Conservation (phyloP, 2,329 filamentous ascomycete species). For the Leptoxyphium fumago region DNA sequence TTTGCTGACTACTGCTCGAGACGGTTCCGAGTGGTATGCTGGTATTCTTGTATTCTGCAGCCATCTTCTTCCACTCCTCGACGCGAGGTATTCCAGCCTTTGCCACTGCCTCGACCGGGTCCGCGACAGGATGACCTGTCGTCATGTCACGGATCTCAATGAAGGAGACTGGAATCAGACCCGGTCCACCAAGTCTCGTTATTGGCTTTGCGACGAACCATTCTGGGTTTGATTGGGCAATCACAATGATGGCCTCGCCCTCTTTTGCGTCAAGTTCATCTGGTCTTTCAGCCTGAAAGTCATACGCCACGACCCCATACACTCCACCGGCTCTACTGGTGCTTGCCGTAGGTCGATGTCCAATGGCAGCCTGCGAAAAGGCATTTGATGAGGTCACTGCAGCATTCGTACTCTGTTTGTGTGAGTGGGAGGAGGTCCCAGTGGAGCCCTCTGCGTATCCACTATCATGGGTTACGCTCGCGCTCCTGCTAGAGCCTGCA, state of each 20-base stretch:
- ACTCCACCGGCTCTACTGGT: slow-evolving; percentile 50
- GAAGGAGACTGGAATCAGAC: slow-evolving; percentile 89
- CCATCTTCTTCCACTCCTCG: slow-evolving; percentile 99
- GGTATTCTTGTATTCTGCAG: slow-evolving; percentile 96
- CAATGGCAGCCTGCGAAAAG: slow-evolving; percentile 18
- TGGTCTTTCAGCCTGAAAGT: slow-evolving; percentile 87
- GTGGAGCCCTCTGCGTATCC: slow-evolving; percentile 55
- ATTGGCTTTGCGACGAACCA: slow-evolving; percentile 99
- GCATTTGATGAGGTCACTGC: slow-evolving; percentile 4
- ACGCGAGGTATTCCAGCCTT: slow-evolving; percentile 85
- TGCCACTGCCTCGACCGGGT: slow-evolving; percentile 72
- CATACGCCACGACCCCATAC: slow-evolving; percentile 92
- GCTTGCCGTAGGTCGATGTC: slow-evolving; percentile 21
- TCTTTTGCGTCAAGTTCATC: slow-evolving; percentile 92
- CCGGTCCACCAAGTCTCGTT: slow-evolving; percentile 83
- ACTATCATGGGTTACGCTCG: slow-evolving; percentile 65
- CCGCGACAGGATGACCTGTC: slow-evolving; percentile 64
- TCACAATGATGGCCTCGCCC: slow-evolving; percentile 93
- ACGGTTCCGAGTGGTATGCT: slow-evolving; percentile 89
- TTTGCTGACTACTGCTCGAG: slow-evolving; percentile 25
- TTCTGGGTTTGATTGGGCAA: slow-evolving; percentile 94
- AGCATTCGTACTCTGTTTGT: background rate
- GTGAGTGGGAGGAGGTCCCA: background rate
- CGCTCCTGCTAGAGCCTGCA: slow-evolving; percentile 31
- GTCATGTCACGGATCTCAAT: slow-evolving; percentile 93